Evolutionary conservation across 768 basidiomycete genomes (phyloP), one percentile per base, ranked within the genome.

Genomic region (Filobasidium wieringae): DNA sequence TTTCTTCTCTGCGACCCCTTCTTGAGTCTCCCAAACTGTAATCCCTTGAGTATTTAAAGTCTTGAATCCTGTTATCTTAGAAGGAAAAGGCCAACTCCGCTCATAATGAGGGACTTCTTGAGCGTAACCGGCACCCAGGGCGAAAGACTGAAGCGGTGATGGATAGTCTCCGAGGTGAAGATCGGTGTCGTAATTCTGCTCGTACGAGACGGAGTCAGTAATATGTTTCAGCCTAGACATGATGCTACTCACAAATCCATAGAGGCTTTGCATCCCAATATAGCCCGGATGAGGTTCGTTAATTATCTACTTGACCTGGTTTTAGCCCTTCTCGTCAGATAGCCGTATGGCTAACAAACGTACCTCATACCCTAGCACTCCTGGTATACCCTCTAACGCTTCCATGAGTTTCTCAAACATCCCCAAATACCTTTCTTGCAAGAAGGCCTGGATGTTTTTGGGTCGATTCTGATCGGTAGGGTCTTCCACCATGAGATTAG

Each of bases 251-350:
- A 69, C 68, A 65, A 88, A 96, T 9, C 78, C 77, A 64, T 95
- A 84, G 43, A 95, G 77, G 0, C 88, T 88, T 26, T 80, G 78
- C 5, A 95, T 76, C 53, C 85, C 81, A 59, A 93, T 83, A 72
- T 93, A 97, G 39, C 93, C 95, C 66, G 84, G 79, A 75, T 99
- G 91, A 0, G 91, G 91, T 73, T 95, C 91, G 64, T 96, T 95
- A 80, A 93, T 84, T 71, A 90, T 81, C 88, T 92, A 62, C 11
- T 14, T 19, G 43, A 50, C 14, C n/a, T n/a, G n/a, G n/a, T n/a
- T n/a, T n/a, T n/a, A n/a, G n/a, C n/a, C n/a, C n/a, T 53, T 24
- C 36, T 12, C 40, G 22, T 22, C 14, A 5, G 27, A 60, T 8
- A 26, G 11, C 11, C 5, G 19, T 31, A 17, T 27, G 54, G 29